These are phyloP conservation scores for Parmelia sp. DNA, from an alignment of 495 filamentous ascomycete species.

Conservation along the genomic window DNA sequence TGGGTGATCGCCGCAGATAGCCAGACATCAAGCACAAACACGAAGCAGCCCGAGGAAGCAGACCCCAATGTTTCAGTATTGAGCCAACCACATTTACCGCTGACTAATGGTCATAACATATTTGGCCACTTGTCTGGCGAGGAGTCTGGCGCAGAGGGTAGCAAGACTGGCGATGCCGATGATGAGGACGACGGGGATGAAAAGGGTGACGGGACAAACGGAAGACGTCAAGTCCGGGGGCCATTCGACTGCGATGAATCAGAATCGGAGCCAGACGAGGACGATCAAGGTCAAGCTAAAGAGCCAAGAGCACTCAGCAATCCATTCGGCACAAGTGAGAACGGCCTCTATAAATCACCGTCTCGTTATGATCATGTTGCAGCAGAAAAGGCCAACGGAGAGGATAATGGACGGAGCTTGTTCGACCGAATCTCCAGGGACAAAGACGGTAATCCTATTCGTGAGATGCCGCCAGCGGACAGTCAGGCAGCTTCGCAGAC, in stretches of 20 bases:
- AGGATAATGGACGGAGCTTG: constrained; percentile 40
- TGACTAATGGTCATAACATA: constrained; percentile 42
- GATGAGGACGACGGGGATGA: constrained; percentile 33
- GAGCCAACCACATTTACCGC: constrained; percentile 19
- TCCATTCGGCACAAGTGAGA: constrained; percentile 16
- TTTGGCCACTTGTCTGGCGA: constrained; percentile 57
- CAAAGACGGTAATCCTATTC: constrained; percentile 43
- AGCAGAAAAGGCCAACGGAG: constrained; percentile 21
- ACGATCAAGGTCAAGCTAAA: constrained; percentile 30
- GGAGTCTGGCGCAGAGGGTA: constrained; percentile 42
- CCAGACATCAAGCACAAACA: constrained; percentile 15
- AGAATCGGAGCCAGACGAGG: constrained; percentile 22
- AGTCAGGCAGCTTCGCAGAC: constrained; percentile 9
- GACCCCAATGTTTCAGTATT: constrained; percentile 26
- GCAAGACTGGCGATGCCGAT: constrained; percentile 34
- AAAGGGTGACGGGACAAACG: constrained; percentile 43
- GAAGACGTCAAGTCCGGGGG: constrained; percentile 30
- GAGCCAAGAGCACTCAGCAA: constrained; percentile 23
- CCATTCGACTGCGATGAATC: constrained; percentile 28
- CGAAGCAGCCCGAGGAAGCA: constrained; percentile 25
- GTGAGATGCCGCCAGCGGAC: constrained; percentile 29
- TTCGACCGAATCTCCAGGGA: constrained; percentile 53
- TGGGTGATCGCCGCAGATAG: constrained; percentile 23
- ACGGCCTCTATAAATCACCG: neutral
- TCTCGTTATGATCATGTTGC: constrained; percentile 19